phyloP scores from a whole-genome alignment of 176 grass and related monocot genomes.

The Leersia perrieri region DNA sequence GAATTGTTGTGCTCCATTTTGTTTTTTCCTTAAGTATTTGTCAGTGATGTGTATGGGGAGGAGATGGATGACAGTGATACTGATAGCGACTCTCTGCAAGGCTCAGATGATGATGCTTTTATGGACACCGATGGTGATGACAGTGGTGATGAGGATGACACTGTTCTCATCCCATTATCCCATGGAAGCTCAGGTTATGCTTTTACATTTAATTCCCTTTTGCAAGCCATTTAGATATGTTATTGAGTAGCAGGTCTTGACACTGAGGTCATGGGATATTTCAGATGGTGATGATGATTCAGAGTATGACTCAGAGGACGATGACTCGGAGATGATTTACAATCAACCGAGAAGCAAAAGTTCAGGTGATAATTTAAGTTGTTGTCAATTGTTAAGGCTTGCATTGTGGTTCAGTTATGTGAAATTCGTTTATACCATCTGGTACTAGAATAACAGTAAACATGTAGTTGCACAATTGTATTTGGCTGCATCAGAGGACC shows the following conservation, averaged over 20 bases:
- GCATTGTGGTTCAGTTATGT: background rate
- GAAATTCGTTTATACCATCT: background rate
- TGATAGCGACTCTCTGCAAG: conserved; percentile 34
- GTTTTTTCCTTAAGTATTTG: conserved; percentile 43
- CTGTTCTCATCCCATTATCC: background rate
- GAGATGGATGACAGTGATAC: conserved; percentile 65
- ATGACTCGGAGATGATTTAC: conserved; percentile 58
- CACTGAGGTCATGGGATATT: background rate
- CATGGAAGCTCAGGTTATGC: background rate
- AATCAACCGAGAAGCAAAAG: conserved; percentile 50
- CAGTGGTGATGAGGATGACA: conserved; percentile 7
- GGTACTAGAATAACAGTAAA: background rate
- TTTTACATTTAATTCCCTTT: background rate
- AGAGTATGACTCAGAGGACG: conserved; percentile 73
- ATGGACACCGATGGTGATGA: conserved; percentile 6
- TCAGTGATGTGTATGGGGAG: conserved; percentile 57
- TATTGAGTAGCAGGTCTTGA: background rate
- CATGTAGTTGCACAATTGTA: background rate
- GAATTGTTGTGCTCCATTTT: background rate
- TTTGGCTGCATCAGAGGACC: background rate
- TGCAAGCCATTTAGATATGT: background rate
- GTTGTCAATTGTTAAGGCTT: background rate
- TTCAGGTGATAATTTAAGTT: conserved; percentile 49
- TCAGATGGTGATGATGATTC: conserved; percentile 44
- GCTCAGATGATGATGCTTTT: conserved; percentile 48